These are phyloP conservation scores for Fusarium burgessii DNA, from an alignment of 2,329 filamentous ascomycete species.

Conservation along the genomic window DNA sequence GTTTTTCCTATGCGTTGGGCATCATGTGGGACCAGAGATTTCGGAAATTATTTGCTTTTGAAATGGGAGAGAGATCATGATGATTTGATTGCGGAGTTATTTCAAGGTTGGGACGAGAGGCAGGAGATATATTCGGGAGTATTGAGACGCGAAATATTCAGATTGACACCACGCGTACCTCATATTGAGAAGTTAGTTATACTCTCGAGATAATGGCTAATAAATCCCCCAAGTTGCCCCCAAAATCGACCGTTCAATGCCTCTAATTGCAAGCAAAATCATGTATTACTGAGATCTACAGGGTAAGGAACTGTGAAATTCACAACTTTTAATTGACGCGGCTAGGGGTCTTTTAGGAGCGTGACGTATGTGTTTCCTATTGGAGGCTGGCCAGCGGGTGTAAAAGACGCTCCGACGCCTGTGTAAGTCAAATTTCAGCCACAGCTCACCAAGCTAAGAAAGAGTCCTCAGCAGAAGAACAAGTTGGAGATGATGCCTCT, in stretches of 20 bases:
- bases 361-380: slow-evolving; percentile 35
- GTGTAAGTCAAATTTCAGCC: slow-evolving; percentile 25
- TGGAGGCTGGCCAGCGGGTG: background rate
- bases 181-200: background rate
- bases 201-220: background rate
- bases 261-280: background rate
- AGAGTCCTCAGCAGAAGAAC: background rate
- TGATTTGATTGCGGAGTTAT: background rate
- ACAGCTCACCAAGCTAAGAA: slow-evolving; percentile 16
- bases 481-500: background rate
- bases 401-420: slow-evolving; percentile 11
- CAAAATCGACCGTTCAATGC: background rate
- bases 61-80: background rate
- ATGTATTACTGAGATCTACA: background rate
- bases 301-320: slow-evolving; percentile 1
- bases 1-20: background rate
- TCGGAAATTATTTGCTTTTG: slow-evolving; percentile 6
- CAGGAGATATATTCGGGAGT: background rate
- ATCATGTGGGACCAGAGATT: background rate
- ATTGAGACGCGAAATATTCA: background rate
- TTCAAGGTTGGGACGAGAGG: background rate
- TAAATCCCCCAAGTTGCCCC: background rate
- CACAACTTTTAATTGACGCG: slow-evolving; percentile 14
- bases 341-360: slow-evolving; percentile 24
- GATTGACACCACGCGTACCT: slow-evolving; percentile 6